Evolutionary conservation across 2,329 filamentous ascomycete species (phyloP).

Genomic region (Cercospora sp.): DNA sequence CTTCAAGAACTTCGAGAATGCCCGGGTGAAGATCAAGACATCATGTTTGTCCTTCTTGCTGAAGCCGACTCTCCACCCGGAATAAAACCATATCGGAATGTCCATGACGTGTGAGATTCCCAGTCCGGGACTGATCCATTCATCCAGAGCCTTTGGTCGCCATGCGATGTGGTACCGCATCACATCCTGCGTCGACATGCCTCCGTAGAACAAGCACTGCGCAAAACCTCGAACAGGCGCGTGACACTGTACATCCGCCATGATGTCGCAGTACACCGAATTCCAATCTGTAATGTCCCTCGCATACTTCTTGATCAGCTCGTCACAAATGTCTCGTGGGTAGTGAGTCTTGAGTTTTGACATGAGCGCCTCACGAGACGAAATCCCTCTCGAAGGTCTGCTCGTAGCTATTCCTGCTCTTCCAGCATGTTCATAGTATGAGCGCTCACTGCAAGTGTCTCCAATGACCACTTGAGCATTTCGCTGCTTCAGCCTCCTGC

Average conservation of each 20-base stretch:
- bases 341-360: slow-evolving; percentile 18
- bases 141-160: slow-evolving; percentile 15
- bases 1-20: slow-evolving; percentile 23
- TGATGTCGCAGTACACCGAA: slow-evolving; percentile 24
- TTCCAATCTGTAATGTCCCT: slow-evolving; percentile 23
- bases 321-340: slow-evolving; percentile 19
- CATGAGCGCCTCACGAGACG: slow-evolving; percentile 18
- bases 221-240: slow-evolving; percentile 23
- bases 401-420: slow-evolving; percentile 8
- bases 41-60: slow-evolving; percentile 23
- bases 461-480: slow-evolving; percentile 25
- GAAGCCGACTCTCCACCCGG: slow-evolving; percentile 25
- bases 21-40: slow-evolving; percentile 19
- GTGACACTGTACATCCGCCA: slow-evolving; percentile 27
- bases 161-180: slow-evolving; percentile 26
- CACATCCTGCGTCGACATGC: slow-evolving; percentile 26
- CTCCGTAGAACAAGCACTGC: slow-evolving; percentile 22
- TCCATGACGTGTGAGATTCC: slow-evolving; percentile 22
- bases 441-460: slow-evolving; percentile 19
- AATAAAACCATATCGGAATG: slow-evolving; percentile 24
- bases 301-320: slow-evolving; percentile 21
- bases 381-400: slow-evolving; percentile 11
- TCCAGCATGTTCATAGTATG: slow-evolving; percentile 15
- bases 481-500: slow-evolving; percentile 21
- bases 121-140: slow-evolving; percentile 13